Conservation (phyloP, 2,329 filamentous ascomycete species). For the Magnaporthiopsis incrustans region DNA sequence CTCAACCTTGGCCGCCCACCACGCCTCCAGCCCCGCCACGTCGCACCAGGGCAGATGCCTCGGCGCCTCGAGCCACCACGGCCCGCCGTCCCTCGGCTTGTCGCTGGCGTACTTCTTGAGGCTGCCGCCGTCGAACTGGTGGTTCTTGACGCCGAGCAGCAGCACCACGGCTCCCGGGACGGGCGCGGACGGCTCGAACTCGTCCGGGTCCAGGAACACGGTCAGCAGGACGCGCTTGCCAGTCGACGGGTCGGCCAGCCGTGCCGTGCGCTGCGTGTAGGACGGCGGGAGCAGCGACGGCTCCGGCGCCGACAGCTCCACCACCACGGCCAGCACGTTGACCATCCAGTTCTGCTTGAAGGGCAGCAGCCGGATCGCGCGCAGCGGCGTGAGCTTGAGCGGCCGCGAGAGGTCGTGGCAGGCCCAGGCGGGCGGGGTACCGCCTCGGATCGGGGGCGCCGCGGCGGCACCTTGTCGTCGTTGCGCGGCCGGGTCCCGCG, state of each 20-base stretch:
- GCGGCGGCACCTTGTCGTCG: background rate
- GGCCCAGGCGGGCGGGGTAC: conserved; percentile 27
- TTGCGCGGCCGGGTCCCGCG: too few relatives aligned
- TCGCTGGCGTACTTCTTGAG: conserved; percentile 35
- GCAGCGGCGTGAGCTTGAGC: conserved; percentile 43
- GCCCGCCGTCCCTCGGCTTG: conserved; percentile 16
- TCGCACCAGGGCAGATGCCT: conserved; percentile 40
- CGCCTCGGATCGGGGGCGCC: conserved; percentile 2
- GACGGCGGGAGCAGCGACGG: conserved; percentile 41
- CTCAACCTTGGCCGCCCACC: conserved; percentile 29
- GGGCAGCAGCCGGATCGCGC: conserved; percentile 41
- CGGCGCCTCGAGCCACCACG: conserved; percentile 47
- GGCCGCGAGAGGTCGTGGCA: conserved; percentile 32
- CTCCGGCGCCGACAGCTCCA: conserved; percentile 38
- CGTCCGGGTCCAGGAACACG: conserved; percentile 44
- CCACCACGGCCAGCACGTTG: conserved; percentile 45
- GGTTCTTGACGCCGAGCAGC: conserved; percentile 49
- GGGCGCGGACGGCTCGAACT: conserved; percentile 37
- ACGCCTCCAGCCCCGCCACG: conserved; percentile 33
- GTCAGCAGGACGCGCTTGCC: conserved; percentile 44
- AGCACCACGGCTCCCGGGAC: conserved; percentile 40
- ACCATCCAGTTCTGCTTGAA: conserved; percentile 52
- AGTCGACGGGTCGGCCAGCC: conserved; percentile 43
- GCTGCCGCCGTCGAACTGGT: conserved; percentile 40
- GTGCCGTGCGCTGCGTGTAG: conserved; percentile 41